Evolutionary conservation across 2,329 filamentous ascomycete genomes (phyloP), one percentile per base, ranked within the genome.

Genomic region (Aspergillus viridinutans): DNA sequence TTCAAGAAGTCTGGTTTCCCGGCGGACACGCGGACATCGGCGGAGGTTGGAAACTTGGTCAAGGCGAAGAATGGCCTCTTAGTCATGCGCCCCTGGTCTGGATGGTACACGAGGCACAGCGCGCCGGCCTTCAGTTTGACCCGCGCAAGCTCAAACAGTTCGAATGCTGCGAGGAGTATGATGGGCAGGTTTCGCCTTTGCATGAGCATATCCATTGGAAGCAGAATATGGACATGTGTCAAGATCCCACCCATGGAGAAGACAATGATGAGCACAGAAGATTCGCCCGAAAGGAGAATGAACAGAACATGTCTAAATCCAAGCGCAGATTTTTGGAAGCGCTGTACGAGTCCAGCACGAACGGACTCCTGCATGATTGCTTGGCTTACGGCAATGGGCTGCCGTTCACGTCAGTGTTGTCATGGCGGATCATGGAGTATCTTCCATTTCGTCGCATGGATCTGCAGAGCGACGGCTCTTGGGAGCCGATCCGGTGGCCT

Each of bases 391-490:
- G 80, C 12, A 81, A 83, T 12, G 89, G 89, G 0, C 76, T 89
- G 3, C 71, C 79, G 0, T 59, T 61, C 25, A 55, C 76, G 3
- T 83, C 85, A 0, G 88, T 90, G 0, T 63, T 87, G 0, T 81
- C 80, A 2, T 93, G 90, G 90, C 88, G 85, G 38, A 70, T 90
- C 23, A 90, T 93, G 89, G 90, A 93, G 67, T 92, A 88, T 69
- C 77, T 93, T 25, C 90, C 90, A 0, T 92, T 93, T 74, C 82
- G 88, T 1, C 81, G 90, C 25, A 92, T 94, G 88, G 90, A 93
- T 64, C 76, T 93, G 7, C 85, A 85, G 59, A 58, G 77, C 0
- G 87, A 92, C 60, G 89, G 89, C 0, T 85, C 84, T 0, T 94
- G 90, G 90, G 87, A 85, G 71, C 87, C 89, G 0, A 93, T 94